Evolutionary conservation across 331 rosid species (phyloP), one percentile per base, ranked within the genome.

Genomic region (Quercus phellos): DNA sequence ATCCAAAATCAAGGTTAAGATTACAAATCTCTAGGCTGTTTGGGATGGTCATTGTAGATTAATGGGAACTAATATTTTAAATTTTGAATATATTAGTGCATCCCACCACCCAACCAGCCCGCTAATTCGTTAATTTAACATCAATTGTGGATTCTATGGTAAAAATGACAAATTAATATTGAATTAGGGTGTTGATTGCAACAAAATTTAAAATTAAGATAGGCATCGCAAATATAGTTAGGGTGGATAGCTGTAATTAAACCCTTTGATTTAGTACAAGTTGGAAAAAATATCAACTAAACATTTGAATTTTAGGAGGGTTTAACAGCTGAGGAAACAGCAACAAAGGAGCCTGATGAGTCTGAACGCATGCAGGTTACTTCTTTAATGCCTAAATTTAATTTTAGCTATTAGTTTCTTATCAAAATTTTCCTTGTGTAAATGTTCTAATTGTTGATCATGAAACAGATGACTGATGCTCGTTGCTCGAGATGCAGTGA

Each of bases 401-500:
- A 5, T 81, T 63, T 27, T 10, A 19, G 26, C 66, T 43, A 43
- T 30, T 72, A 42, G 26, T 58, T 74, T 2, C 72, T 46, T 72
- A 16, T 54, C 10, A 55, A 29, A 74, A 32, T 56, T 53, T 24
- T 81, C 71, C 78, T 61, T 72, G 58, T 74, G 80, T 71, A 73
- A 72, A 80, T 73, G 32, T 72, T 76, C 73, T 71, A 79, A 64
- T 78, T 74, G 59, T 73, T 74, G 35, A 72, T 70, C 19, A 35
- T 72, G 83, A 79, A 79, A 61, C 88, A 95, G 99, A 95, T 95
- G 98, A 93, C 94, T 4, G 93, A 91, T 82, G 92, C 92, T 64
- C 98, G 97, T 76, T 95, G 98, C 89, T 73, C 92, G 75, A 87
- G 89, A 86, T 95, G 99, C 83, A 78, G 43, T 50, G 96, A 87